Percentiles rank a stretch among this genome's conserved stretches.
These are phyloP conservation scores for Haplosporangium sp. DNA, from an alignment of 371 early-diverging fungal genomes.

Conservation along the genomic window DNA sequence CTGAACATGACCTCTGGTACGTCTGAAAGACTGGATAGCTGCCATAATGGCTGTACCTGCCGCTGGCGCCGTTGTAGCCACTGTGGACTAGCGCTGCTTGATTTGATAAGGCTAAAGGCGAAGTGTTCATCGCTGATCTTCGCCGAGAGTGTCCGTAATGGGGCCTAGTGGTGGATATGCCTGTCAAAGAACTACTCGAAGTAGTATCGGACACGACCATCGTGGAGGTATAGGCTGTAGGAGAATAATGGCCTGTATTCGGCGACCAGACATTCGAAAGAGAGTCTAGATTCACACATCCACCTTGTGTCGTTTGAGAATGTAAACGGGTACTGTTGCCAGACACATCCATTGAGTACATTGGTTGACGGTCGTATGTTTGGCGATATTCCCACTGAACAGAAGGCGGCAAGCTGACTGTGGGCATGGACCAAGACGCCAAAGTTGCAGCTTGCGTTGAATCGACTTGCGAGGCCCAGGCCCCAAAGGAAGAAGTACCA, in stretches of 20 bases:
- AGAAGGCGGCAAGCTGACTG: no score
- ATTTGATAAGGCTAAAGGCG: background rate
- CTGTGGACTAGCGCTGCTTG: background rate
- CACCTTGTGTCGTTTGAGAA: background rate
- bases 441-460: no score
- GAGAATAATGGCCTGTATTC: background rate
- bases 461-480: no score
- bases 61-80: background rate
- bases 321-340: no score
- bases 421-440: no score
- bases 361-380: no score
- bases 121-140: background rate
- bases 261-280: background rate
- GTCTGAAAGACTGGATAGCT: conserved; percentile 3
- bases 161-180: no score
- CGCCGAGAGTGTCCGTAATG: background rate
- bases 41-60: background rate
- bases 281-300: background rate
- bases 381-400: no score
- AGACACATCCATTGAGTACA: no score
- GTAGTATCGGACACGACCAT: no score
- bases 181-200: no score
- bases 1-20: background rate
- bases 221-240: background rate
- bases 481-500: no score